A percentile compares a stretch with the other conserved stretches of the same genome.
phyloP scores from a whole-genome alignment of 257 asterid genomes.

The Perilla frutescens region DNA sequence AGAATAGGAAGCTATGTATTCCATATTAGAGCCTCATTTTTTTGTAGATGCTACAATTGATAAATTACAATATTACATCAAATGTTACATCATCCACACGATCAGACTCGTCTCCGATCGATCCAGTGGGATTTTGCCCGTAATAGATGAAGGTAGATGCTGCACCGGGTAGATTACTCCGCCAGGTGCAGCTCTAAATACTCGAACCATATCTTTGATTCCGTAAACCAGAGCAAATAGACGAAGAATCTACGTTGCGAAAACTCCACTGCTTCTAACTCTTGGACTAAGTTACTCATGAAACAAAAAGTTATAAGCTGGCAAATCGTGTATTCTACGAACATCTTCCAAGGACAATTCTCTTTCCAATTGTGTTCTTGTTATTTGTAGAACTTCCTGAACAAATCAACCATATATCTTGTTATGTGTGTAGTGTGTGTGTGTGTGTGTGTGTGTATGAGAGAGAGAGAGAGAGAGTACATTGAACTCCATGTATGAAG shows the following conservation, averaged over 20 bases:
- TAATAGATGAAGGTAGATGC: no score
- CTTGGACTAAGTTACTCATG: slow-evolving; percentile 20
- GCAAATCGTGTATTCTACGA: slow-evolving; percentile 76
- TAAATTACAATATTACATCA: neutral
- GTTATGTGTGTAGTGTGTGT: neutral
- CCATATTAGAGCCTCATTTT: neutral
- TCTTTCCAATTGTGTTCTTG: slow-evolving; percentile 84
- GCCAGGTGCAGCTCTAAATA: neutral
- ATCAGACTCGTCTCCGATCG: neutral
- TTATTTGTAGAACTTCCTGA: slow-evolving; percentile 82
- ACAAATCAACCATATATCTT: neutral
- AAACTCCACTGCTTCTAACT: neutral
- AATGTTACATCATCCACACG: neutral
- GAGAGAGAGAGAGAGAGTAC: slow-evolving; percentile 50
- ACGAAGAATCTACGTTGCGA: slow-evolving; percentile 7
- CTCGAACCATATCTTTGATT: neutral
- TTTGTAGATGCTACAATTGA: neutral
- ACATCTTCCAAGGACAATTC: slow-evolving; percentile 89
- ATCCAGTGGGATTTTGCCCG: no score
- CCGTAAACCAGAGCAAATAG: slow-evolving; percentile 3
- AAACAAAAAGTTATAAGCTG: slow-evolving; percentile 77
- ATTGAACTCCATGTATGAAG: slow-evolving; percentile 96
- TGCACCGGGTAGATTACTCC: neutral
- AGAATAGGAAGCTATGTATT: neutral
- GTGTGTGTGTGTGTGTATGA: neutral